A percentile compares a stretch with the other conserved stretches of the same genome.
These are phyloP conservation scores for Penicillium canariense DNA, from an alignment of 495 filamentous ascomycete genomes.

Conservation along the genomic window DNA sequence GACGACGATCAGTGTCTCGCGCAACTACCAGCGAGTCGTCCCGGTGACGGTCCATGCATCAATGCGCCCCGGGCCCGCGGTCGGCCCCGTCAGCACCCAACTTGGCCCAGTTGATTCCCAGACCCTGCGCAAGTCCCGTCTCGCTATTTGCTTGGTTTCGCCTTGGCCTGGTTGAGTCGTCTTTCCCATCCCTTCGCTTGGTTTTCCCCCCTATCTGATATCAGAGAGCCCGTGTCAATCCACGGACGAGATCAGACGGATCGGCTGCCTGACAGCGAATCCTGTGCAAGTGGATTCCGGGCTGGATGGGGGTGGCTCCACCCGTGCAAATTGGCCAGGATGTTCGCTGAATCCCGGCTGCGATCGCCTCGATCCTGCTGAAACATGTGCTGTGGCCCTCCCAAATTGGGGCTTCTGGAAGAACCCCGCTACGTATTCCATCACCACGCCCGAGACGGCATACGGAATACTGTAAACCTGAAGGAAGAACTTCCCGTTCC, in stretches of 20 bases:
- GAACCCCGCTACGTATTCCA: too few relatives aligned
- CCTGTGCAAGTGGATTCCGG: neutral
- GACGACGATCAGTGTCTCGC: constrained; percentile 11
- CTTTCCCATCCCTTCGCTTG: neutral
- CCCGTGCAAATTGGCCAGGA: constrained; percentile 10
- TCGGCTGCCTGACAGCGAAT: constrained; percentile 9
- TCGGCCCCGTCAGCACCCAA: neutral
- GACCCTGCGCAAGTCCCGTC: neutral
- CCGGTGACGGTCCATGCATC: constrained; percentile 12
- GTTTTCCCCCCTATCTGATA: constrained; percentile 2
- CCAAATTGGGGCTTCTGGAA: too few relatives aligned
- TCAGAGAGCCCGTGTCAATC: constrained; percentile 1
- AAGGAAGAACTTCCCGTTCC: too few relatives aligned
- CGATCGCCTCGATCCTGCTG: too few relatives aligned
- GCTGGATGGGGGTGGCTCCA: neutral
- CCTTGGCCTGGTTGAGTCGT: neutral
- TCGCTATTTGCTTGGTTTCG: neutral
- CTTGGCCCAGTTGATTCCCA: neutral
- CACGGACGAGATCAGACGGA: constrained; percentile 1
- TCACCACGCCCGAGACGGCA: too few relatives aligned
- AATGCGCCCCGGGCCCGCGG: neutral
- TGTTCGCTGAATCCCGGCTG: neutral
- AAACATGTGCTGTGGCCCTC: too few relatives aligned
- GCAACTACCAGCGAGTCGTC: neutral
- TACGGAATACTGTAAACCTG: too few relatives aligned